Evolutionary conservation across 1,284 basidiomycete genomes (phyloP).

Genomic region (Sanguinoderma infundibulare): DNA sequence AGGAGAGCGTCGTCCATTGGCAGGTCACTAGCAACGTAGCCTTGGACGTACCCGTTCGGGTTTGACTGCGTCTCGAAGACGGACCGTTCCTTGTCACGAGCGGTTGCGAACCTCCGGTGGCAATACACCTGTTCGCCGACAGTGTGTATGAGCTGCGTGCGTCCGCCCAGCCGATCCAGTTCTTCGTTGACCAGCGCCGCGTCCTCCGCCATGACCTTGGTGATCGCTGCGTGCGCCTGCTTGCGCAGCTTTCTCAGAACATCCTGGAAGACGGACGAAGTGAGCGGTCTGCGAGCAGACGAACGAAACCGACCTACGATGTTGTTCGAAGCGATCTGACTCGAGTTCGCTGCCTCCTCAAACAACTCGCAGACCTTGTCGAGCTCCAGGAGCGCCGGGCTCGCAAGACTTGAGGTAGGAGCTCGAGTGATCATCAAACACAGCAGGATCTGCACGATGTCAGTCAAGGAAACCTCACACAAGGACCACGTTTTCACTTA

Average conservation of each 20-base stretch:
- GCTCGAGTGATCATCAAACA: conserved; percentile 64
- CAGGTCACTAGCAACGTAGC: conserved; percentile 45
- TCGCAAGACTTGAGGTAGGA: conserved; percentile 57
- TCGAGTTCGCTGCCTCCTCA: conserved; percentile 49
- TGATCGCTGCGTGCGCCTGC: conserved; percentile 56
- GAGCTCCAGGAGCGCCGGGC: conserved; percentile 61
- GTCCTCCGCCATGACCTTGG: conserved; percentile 38
- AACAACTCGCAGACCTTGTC: conserved; percentile 55
- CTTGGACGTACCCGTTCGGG: conserved; percentile 36
- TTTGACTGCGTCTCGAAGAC: conserved; percentile 17
- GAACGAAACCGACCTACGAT: conserved; percentile 42
- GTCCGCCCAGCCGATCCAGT: conserved; percentile 68
- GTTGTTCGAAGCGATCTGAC: conserved; percentile 52
- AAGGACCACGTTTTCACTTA: conserved; percentile 38
- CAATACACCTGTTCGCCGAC: conserved; percentile 18
- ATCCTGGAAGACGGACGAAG: conserved; percentile 39
- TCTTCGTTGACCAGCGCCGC: conserved; percentile 45
- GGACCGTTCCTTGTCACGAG: conserved; percentile 1
- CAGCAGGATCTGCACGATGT: conserved; percentile 59
- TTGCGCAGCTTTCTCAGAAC: conserved; percentile 53
- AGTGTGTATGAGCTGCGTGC: conserved; percentile 45
- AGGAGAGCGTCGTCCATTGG: conserved; percentile 29
- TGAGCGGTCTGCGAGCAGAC: not conserved
- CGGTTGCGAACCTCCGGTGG: not conserved
- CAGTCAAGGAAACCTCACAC: not conserved